A percentile compares a stretch with the other conserved stretches of the same genome.
phyloP scores from a whole-genome alignment of 192 early-diverging fungal genomes.

The Umbelopsis sp. region DNA sequence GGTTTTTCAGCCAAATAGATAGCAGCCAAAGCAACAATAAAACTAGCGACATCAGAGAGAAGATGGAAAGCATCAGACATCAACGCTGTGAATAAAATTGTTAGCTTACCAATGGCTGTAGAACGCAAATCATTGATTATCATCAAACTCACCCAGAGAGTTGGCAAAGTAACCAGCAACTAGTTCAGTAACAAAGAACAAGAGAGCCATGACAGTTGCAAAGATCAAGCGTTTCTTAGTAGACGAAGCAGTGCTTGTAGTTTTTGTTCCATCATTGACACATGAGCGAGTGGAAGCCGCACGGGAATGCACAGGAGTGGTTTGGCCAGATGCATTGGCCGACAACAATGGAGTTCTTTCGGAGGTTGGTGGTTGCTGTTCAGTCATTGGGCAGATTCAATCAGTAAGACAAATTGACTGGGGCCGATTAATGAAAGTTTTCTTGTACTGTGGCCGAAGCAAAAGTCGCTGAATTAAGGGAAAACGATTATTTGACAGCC shows the following conservation, averaged over 20 bases:
- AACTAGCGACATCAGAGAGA: constrained; percentile 72
- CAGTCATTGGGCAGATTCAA: not conserved
- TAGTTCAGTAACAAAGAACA: constrained; percentile 69
- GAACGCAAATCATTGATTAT: not conserved
- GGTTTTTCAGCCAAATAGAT: constrained; percentile 63
- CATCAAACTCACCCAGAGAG: constrained; percentile 42
- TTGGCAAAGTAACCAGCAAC: constrained; percentile 60
- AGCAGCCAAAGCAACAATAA: constrained; percentile 69
- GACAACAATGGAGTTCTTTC: constrained; percentile 15
- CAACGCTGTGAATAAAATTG: constrained; percentile 53
- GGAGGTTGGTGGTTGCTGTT: not conserved
- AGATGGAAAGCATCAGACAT: constrained; percentile 79
- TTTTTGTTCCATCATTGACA: constrained; percentile 24
- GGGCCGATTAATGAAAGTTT: too few species aligned
- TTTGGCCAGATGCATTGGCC: constrained; percentile 5
- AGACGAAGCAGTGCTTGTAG: not conserved
- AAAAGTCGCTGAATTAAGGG: too few species aligned
- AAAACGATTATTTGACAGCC: too few species aligned
- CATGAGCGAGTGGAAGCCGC: constrained; percentile 23
- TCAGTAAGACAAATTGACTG: too few species aligned
- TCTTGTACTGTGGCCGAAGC: too few species aligned
- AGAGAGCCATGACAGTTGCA: constrained; percentile 57
- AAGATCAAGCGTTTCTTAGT: constrained; percentile 53
- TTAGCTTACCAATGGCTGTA: constrained; percentile 1
- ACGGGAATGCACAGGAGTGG: constrained; percentile 7